These are phyloP conservation scores for Phytophthora fragariaefolia DNA, from an alignment of 352 stramenopile genomes.

Conservation along the genomic window DNA sequence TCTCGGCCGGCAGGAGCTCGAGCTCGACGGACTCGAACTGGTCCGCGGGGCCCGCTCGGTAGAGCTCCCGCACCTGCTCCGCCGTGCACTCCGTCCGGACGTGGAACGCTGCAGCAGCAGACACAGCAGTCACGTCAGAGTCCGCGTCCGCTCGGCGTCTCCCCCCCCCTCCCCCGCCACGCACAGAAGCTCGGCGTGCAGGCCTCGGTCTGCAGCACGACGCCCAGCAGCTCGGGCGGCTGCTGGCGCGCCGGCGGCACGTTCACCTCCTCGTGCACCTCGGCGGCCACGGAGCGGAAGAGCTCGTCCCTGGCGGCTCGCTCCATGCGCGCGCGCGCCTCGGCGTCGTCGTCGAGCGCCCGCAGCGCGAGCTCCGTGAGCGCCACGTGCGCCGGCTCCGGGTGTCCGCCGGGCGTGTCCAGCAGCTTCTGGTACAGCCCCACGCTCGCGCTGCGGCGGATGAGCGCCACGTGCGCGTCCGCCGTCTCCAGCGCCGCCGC, in stretches of 20 bases:
- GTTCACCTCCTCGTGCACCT: slow-evolving; percentile 87
- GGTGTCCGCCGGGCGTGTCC: slow-evolving; percentile 83
- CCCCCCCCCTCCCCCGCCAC: slow-evolving; percentile 3
- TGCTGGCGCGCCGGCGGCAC: slow-evolving; percentile 45
- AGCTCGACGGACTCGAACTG: slow-evolving; percentile 70
- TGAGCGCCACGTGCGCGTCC: slow-evolving; percentile 67
- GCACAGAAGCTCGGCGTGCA: slow-evolving; percentile 83
- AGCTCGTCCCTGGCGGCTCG: slow-evolving; percentile 47
- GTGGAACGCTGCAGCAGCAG: slow-evolving; percentile 56
- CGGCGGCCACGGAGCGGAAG: slow-evolving; percentile 75
- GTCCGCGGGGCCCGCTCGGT: slow-evolving; percentile 51
- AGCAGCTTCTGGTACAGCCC: slow-evolving; percentile 77
- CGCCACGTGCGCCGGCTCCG: slow-evolving; percentile 59
- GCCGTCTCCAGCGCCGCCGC: slow-evolving; percentile 70
- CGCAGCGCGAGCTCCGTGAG: slow-evolving; percentile 41
- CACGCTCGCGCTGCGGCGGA: slow-evolving; percentile 68
- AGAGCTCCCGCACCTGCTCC: slow-evolving; percentile 47
- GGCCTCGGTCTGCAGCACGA: slow-evolving; percentile 73
- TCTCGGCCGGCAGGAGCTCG: slow-evolving; percentile 45
- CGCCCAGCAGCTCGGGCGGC: slow-evolving; percentile 63
- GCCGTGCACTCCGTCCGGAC: slow-evolving; percentile 49
- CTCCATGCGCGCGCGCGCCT: slow-evolving; percentile 30
- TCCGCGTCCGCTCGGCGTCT: slow-evolving; percentile 1
- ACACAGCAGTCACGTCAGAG: not conserved
- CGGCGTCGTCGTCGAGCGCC: slow-evolving; percentile 20